Evolutionary conservation across 2,329 filamentous ascomycete genomes (phyloP).

Genomic region (Biscogniauxia mediterranea): DNA sequence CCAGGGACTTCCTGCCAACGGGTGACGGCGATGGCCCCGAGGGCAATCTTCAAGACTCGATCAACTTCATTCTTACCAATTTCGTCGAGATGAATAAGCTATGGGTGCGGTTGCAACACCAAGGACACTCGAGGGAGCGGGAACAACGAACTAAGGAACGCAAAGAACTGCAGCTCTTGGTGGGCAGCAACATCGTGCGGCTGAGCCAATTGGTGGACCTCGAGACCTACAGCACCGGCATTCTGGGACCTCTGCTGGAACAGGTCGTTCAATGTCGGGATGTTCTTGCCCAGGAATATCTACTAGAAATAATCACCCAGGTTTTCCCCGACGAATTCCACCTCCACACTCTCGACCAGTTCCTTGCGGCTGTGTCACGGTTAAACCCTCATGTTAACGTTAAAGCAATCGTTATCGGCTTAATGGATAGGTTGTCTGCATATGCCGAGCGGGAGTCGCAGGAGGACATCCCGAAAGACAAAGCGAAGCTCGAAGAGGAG

Average conservation of each 20-base stretch:
- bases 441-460: constrained; percentile 90
- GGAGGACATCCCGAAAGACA: constrained; percentile 66
- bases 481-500: constrained; percentile 78
- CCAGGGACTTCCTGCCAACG: constrained; percentile 80
- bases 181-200: constrained; percentile 93
- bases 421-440: constrained; percentile 94
- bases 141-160: constrained; percentile 92
- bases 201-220: constrained; percentile 94
- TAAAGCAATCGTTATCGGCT: constrained; percentile 94
- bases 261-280: constrained; percentile 98
- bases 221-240: constrained; percentile 88
- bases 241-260: constrained; percentile 84
- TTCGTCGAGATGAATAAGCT: constrained; percentile 99
- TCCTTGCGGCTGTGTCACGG: constrained; percentile 87
- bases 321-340: constrained; percentile 99
- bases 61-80: constrained; percentile 96
- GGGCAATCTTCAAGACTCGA: constrained; percentile 93
- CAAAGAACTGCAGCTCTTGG: constrained; percentile 90
- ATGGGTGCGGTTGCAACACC: constrained; percentile 96
- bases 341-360: constrained; percentile 91
- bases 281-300: constrained; percentile 94
- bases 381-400: constrained; percentile 96
- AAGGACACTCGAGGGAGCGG: constrained; percentile 91
- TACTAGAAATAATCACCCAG: constrained; percentile 96
- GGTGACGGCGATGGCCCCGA: constrained; percentile 87